Base-by-base conservation (phyloP, 805 yeast genomes). In the Teunomyces lycoperdinae region DNA sequence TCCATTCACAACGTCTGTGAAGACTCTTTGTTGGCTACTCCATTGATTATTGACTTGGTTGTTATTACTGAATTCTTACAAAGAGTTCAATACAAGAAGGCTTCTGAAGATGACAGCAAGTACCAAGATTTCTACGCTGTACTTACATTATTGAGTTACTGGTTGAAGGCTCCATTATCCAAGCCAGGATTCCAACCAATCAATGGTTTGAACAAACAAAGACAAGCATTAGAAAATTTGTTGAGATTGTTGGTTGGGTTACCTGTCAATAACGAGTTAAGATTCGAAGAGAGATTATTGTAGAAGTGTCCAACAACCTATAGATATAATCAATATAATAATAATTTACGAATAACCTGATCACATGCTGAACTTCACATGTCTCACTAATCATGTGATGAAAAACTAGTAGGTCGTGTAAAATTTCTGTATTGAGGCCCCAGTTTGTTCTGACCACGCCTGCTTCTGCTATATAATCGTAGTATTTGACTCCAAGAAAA, bases 91-190 rank as follows among this genome's bases (percentile, higher is more conserved):
- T 91, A 89, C 78, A 84, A 79, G 67, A 80, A 80, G 61, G 72
- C 71, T 28, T 17, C 28, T n/a, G 76, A 70, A 33, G 66, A 64
- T 9, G 70, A 68, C 29, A 71, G 62, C 27, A 70, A 76, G 39
- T 87, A 74, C 68, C 81, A 85, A 55, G 74, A 77, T 50, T 80
- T 91, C 73, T 89, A 91, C 72, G 82, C 96, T 20, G 91, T 92
- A 43, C 77, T 92, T 64, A 81, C 95, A 13, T 87, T 90, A 67
- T 78, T 91, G 68, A 81, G 91, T 63, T 91, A 91, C 74, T 91
- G 97, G 97, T 83, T 92, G 64, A 91, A 91, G 77, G 97, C 97
- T 2, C 98, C 98, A 55, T 80, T 91, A 58, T 84, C 96, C 43
- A 87, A 92, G 72, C 88, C 89, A 43, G 97, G 97, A 4, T 87